A percentile compares a stretch with the other conserved stretches of the same genome.
Conservation (phyloP, 768 basidiomycete species). For the Calocera viscosa region DNA sequence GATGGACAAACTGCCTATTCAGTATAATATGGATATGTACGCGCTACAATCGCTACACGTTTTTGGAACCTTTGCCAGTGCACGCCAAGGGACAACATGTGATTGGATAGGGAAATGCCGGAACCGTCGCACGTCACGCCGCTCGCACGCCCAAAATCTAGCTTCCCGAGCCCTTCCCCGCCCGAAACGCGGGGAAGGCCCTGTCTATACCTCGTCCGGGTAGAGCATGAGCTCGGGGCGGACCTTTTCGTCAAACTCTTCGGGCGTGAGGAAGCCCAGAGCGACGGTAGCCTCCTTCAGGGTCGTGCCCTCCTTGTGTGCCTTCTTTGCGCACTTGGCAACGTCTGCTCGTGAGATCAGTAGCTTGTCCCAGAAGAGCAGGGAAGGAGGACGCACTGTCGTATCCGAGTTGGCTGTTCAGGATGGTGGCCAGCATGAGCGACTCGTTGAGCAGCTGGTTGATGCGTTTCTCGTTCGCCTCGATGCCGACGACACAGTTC, state of each 20-base stretch:
- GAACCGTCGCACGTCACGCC: no score
- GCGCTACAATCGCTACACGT: no score
- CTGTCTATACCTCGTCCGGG: conserved; percentile 41
- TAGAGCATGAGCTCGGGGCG: conserved; percentile 82
- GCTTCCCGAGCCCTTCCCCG: no score
- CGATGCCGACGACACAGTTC: conserved; percentile 91
- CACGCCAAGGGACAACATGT: no score
- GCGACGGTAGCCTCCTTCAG: conserved; percentile 87
- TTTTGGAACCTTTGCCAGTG: no score
- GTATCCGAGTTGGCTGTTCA: conserved; percentile 92
- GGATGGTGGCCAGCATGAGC: conserved; percentile 93
- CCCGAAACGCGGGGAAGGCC: no score
- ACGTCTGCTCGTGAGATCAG: conserved; percentile 49
- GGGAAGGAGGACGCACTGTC: conserved; percentile 56
- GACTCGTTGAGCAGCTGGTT: conserved; percentile 81
- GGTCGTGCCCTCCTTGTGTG: conserved; percentile 96
- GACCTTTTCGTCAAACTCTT: conserved; percentile 92
- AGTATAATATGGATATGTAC: no score
- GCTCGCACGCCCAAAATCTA: no score
- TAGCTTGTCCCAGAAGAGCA: background rate
- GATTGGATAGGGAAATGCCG: no score
- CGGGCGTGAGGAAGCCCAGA: conserved; percentile 70
- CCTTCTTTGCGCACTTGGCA: conserved; percentile 97
- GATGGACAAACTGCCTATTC: no score
- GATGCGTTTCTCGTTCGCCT: conserved; percentile 93